Evolutionary conservation across 805 yeast species (phyloP).

Genomic region (Dipodascus geniculatus): DNA sequence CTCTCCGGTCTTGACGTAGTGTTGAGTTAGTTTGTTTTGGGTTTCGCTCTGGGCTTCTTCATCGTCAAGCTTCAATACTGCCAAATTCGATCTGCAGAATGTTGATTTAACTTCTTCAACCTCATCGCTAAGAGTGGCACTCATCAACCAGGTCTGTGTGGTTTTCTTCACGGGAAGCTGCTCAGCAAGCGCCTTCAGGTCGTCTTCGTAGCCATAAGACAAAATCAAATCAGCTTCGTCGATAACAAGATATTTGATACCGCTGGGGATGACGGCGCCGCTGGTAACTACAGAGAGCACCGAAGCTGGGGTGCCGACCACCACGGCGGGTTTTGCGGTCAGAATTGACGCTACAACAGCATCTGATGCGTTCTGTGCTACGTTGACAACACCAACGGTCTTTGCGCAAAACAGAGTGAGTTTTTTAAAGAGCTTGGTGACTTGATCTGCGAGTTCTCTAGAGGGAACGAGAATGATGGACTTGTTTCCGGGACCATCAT

Average conservation of each 20-base stretch:
- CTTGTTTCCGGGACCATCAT: conserved; percentile 17
- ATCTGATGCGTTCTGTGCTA: conserved; percentile 55
- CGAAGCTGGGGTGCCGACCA: conserved; percentile 81
- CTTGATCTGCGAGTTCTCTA: conserved; percentile 83
- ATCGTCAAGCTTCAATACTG: conserved; percentile 67
- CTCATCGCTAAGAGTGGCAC: conserved; percentile 89
- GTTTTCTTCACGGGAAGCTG: conserved; percentile 45
- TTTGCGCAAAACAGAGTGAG: conserved; percentile 62
- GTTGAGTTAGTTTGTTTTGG: conserved; percentile 57
- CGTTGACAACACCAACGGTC: conserved; percentile 50
- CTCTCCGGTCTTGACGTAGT: conserved; percentile 76
- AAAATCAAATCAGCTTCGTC: conserved; percentile 92
- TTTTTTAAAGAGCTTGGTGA: conserved; percentile 53
- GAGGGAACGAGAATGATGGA: conserved; percentile 78
- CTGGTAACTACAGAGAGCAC: conserved; percentile 39
- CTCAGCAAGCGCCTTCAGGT: conserved; percentile 52
- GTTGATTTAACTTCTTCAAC: conserved; percentile 60
- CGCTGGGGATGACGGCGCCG: conserved; percentile 38
- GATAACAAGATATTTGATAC: conserved; percentile 62
- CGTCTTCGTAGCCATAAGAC: conserved; percentile 86
- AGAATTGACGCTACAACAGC: conserved; percentile 61
- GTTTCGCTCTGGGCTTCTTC: conserved; percentile 37
- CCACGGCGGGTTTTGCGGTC: conserved; percentile 63
- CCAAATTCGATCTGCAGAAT: conserved; percentile 71
- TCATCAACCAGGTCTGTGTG: conserved; percentile 80